Percentiles rank a stretch among this genome's conserved stretches.
Conservation (phyloP, 148 eudicot species). For the Spergularia bocconei region DNA sequence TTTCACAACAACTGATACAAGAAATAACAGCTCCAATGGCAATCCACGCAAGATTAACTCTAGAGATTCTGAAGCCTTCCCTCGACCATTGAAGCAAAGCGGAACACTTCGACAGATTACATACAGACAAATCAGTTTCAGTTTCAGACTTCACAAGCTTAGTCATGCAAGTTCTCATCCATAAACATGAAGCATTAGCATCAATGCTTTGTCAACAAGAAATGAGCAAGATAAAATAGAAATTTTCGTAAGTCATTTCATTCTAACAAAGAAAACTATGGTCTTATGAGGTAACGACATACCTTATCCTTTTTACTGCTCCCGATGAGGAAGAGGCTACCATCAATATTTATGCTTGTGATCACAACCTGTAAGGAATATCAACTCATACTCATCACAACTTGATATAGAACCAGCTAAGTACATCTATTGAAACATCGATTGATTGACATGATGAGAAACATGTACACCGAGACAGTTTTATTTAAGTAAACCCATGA, state of each 20-base stretch:
- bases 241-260: slow-evolving; percentile 2
- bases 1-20: neutral
- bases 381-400: slow-evolving; percentile 19
- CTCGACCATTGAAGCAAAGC: neutral
- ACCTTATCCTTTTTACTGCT: slow-evolving; percentile 87
- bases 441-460: neutral
- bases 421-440: neutral
- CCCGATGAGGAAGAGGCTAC: slow-evolving; percentile 72
- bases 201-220: neutral
- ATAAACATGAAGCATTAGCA: neutral
- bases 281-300: neutral
- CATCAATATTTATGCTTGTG: slow-evolving; percentile 83
- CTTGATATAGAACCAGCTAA: slow-evolving; percentile 1
- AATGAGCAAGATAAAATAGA: neutral
- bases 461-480: neutral
- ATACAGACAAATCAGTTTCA: neutral
- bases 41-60: too few relatives aligned
- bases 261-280: neutral
- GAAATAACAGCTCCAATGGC: neutral
- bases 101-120: neutral
- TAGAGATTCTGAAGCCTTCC: neutral
- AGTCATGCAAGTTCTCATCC: neutral
- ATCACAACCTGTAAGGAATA: slow-evolving; percentile 72
- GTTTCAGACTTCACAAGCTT: neutral
- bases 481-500: neutral